phyloP scores from a whole-genome alignment of 83 land plant genomes.

The Isoetes engelmannii region DNA sequence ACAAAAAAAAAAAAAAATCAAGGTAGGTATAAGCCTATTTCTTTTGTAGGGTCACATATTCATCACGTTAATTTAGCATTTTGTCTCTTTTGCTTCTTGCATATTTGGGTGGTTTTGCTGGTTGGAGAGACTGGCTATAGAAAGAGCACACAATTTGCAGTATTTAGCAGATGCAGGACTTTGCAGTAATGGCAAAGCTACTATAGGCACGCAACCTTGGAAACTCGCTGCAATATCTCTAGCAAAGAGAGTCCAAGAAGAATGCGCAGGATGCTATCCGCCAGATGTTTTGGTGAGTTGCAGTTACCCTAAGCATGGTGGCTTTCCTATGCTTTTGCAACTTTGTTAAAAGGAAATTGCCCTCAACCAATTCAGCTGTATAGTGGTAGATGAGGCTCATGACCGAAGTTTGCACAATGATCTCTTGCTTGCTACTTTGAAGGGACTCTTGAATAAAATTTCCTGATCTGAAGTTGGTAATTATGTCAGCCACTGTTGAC shows the following conservation, averaged over 20 bases:
- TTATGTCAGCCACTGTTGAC: conserved; percentile 88
- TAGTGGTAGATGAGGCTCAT: conserved; percentile 88
- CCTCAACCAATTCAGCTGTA: conserved; percentile 42
- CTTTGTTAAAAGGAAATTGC: conserved; percentile 47
- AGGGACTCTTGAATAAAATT: conserved; percentile 37
- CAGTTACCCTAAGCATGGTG: conserved; percentile 21
- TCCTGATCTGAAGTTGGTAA: conserved; percentile 49
- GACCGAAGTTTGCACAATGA: conserved; percentile 80
- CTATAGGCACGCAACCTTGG: conserved; percentile 83
- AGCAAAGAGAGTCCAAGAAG: conserved; percentile 53
- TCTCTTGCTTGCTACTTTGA: conserved; percentile 59
- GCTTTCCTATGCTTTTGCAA: conserved; percentile 43
- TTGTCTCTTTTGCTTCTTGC: too few species aligned
- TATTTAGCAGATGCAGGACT: too few species aligned
- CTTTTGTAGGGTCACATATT: not conserved
- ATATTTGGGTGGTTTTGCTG: conserved; percentile 49
- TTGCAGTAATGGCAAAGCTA: conserved; percentile 31
- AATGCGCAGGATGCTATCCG: conserved; percentile 49
- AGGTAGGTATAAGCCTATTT: conserved; percentile 28
- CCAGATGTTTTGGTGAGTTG: conserved; percentile 34
- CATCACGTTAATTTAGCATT: too few species aligned
- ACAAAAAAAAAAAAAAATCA: conserved; percentile 22
- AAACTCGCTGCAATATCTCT: conserved; percentile 66
- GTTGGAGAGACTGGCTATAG: conserved; percentile 95
- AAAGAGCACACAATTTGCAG: conserved; percentile 88